A percentile compares a stretch with the other conserved stretches of the same genome.
Conservation (phyloP, 1,284 basidiomycete genomes). For the Marasmius fiardii region DNA sequence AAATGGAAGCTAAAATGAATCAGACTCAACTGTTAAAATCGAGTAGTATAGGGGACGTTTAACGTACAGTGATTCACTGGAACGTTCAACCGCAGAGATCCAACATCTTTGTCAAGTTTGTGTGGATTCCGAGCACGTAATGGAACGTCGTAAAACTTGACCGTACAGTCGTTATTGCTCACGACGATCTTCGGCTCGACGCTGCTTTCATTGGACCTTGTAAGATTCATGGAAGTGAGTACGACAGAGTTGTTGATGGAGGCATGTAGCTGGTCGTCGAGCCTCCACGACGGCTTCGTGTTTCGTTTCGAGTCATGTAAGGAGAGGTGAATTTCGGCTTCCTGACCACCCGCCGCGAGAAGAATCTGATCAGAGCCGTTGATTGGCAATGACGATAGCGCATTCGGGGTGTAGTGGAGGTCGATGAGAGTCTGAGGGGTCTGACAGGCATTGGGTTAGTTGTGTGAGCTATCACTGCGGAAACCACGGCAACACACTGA, state of each 20-base stretch:
- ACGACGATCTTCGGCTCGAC: conserved; percentile 73
- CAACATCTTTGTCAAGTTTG: conserved; percentile 46
- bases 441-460: conserved; percentile 26
- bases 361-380: conserved; percentile 53
- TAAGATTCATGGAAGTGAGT: conserved; percentile 59
- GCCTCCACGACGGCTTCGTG: conserved; percentile 48
- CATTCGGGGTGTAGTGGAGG: conserved; percentile 64
- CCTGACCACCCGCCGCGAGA: conserved; percentile 81
- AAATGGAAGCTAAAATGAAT: conserved; percentile 64
- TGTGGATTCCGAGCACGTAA: conserved; percentile 45
- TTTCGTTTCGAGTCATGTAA: conserved; percentile 33
- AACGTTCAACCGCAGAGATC: conserved; percentile 58
- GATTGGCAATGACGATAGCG: conserved; percentile 61
- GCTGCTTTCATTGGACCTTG: conserved; percentile 52
- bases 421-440: conserved; percentile 47
- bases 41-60: conserved; percentile 11
- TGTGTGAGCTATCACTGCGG: neutral
- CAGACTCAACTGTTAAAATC: conserved; percentile 10
- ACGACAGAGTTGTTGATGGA: conserved; percentile 85
- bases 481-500: conserved; percentile 39
- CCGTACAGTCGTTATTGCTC: conserved; percentile 79
- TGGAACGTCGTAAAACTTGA: conserved; percentile 74
- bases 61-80: conserved; percentile 49
- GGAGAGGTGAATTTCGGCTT: conserved; percentile 75
- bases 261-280: conserved; percentile 50